Evolutionary conservation across 2,329 filamentous ascomycete genomes (phyloP), one percentile per base, ranked within the genome.

Genomic region (Calonectria montana): DNA sequence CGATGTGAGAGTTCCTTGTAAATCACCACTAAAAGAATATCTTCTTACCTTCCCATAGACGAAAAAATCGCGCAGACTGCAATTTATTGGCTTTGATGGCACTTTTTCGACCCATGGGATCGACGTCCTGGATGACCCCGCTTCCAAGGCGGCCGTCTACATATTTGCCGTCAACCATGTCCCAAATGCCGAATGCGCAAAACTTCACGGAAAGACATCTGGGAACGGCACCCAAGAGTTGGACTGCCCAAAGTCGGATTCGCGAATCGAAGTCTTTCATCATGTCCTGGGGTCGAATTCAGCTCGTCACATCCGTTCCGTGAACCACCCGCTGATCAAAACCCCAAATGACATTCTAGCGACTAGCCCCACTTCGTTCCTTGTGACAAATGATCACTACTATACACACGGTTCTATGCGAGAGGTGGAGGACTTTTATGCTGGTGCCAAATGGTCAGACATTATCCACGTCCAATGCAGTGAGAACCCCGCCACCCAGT

Each of bases 131-230:
- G 79, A 83, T 3, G 89, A 91, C 72, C 86, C 85, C 0, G 76
- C 84, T 2, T 76, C 76, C 2, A 57, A 57, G 41, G 77, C 83
- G 1, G 81, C 88, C 0, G 87, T 92, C 7, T 92, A 90, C 74
- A 88, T 92, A 55, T 90, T 89, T 66, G 90, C 88, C 0, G 80
- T 92, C 62, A 92, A 92, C 74, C 91, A 92, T 67, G 75, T 88
- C 1, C 87, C 90, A 0, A 87, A 91, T 68, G 83, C 84, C 0
- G 82, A 83, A 0, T 86, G 84, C 25, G 77, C 79, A 2, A 41
- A 69, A 4, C 50, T 45, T 1, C 8, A 35, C 1, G 13, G 13
- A 31, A n/a, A 67, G 15, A 1, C 31, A 0, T 15, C 21, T 50
- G 61, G 65, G 5, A 67, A 67, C 2, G 75, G 77, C 35, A 55